These are phyloP conservation scores for Xylaria sp. DNA, from an alignment of 495 filamentous ascomycete species.

Conservation along the genomic window DNA sequence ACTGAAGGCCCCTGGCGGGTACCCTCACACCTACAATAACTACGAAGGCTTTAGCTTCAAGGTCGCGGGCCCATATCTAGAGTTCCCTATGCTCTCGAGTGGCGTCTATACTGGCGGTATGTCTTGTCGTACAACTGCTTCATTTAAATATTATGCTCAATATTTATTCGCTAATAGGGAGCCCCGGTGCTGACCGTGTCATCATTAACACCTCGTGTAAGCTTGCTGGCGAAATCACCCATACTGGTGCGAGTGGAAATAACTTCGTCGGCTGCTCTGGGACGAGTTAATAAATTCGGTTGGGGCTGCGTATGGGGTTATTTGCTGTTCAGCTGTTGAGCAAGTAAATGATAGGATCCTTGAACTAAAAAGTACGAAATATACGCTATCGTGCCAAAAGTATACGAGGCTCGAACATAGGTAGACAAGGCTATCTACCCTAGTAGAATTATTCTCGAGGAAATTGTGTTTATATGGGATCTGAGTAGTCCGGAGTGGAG, in stretches of 20 bases:
- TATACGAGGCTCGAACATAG: not conserved
- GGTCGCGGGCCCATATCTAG: slow-evolving; percentile 65
- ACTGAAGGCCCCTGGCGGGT: slow-evolving; percentile 47
- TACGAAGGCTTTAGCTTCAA: slow-evolving; percentile 70
- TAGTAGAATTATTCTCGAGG: not conserved
- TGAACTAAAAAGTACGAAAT: not conserved
- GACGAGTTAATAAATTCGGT: slow-evolving; percentile 22
- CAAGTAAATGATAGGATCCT: not conserved
- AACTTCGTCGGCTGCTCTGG: slow-evolving; percentile 60
- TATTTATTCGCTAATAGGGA: slow-evolving; percentile 32
- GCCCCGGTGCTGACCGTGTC: slow-evolving; percentile 67
- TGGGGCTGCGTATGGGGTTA: not conserved
- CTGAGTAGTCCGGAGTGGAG: not conserved
- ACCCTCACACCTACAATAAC: slow-evolving; percentile 71
- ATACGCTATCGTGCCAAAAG: not conserved
- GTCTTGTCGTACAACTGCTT: slow-evolving; percentile 12
- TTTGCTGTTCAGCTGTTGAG: not conserved
- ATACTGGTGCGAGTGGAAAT: slow-evolving; percentile 68
- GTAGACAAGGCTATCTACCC: not conserved
- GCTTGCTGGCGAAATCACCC: slow-evolving; percentile 66
- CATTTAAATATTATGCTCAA: not conserved
- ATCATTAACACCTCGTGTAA: slow-evolving; percentile 61
- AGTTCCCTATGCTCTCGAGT: slow-evolving; percentile 66
- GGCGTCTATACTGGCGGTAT: slow-evolving; percentile 63
- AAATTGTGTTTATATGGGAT: not conserved